phyloP scores from a whole-genome alignment of 805 yeast species.

The Yamadazyma endophytica region DNA sequence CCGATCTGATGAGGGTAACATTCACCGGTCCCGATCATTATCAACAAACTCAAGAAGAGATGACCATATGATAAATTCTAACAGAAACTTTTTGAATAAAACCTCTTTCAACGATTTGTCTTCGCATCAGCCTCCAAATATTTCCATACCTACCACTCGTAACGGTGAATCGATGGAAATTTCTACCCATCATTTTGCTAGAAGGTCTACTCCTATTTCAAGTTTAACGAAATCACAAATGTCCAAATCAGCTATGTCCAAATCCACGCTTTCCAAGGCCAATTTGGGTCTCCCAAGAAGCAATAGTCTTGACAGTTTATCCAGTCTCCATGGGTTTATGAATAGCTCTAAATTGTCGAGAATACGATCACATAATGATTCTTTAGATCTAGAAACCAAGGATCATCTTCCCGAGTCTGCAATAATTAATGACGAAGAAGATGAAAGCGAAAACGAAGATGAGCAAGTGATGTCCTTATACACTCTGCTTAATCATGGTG shows the following conservation, averaged over 20 bases:
- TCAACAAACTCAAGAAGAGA: constrained; percentile 8
- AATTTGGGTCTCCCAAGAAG: constrained; percentile 7
- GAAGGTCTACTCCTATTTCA: no score
- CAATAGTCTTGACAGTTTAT: constrained; percentile 10
- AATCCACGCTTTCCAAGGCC: no score
- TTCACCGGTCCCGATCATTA: constrained; percentile 25
- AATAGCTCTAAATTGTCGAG: constrained; percentile 8
- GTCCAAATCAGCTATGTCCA: constrained; percentile 4
- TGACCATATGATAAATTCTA: constrained; percentile 2
- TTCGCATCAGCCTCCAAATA: constrained; percentile 32
- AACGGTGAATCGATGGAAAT: constrained; percentile 78
- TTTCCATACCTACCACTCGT: constrained; percentile 81
- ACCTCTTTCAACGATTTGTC: constrained; percentile 2
- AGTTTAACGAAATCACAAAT: no score
- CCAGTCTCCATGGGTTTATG: constrained; percentile 9
- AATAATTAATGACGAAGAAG: constrained; percentile 4
- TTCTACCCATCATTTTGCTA: constrained; percentile 29
- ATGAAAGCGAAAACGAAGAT: constrained; percentile 50
- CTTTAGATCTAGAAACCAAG: constrained; percentile 2
- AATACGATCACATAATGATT: constrained; percentile 9
- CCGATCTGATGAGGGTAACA: constrained; percentile 17
- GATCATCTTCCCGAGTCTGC: not conserved
- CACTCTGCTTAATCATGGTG: constrained; percentile 45
- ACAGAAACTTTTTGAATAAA: constrained; percentile 1
- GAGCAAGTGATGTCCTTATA: constrained; percentile 67